phyloP scores from a whole-genome alignment of 106 monocot species.

The Gastrodia elata region DNA sequence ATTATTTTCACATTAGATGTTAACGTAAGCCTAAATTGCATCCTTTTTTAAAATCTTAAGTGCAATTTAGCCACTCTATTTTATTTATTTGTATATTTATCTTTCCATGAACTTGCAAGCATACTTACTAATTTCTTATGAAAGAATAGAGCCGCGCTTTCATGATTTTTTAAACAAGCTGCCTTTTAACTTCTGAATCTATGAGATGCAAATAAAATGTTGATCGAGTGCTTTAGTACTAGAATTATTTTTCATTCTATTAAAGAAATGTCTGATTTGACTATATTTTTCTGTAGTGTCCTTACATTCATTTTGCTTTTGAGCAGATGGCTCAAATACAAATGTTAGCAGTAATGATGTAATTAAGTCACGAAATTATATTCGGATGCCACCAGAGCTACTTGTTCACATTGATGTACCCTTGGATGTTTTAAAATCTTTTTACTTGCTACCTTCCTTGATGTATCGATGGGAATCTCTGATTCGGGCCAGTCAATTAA shows the following conservation, averaged over 20 bases:
- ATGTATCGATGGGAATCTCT: slow-evolving; percentile 85
- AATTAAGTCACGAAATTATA: slow-evolving; percentile 34
- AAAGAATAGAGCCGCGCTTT: too few relatives aligned
- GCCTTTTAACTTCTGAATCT: too few relatives aligned
- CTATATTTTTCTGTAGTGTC: not conserved
- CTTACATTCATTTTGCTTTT: not conserved
- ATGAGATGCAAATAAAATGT: too few relatives aligned
- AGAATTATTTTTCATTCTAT: not conserved
- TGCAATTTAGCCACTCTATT: too few relatives aligned
- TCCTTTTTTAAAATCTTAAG: too few relatives aligned
- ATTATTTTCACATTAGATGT: too few relatives aligned
- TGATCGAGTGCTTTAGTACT: not conserved
- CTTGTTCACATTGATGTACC: slow-evolving; percentile 64
- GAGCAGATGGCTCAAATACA: slow-evolving; percentile 5
- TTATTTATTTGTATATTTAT: too few relatives aligned
- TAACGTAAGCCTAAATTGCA: too few relatives aligned
- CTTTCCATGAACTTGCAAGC: too few relatives aligned
- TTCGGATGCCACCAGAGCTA: slow-evolving; percentile 92
- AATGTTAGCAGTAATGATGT: not conserved
- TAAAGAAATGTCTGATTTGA: not conserved
- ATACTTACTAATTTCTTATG: too few relatives aligned
- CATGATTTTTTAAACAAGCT: too few relatives aligned
- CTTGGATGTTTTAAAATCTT: slow-evolving; percentile 50
- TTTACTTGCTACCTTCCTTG: slow-evolving; percentile 87
- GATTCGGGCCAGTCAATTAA: slow-evolving; percentile 79